Percentiles rank a stretch among this genome's conserved stretches.
Evolutionary conservation across 495 filamentous ascomycete species (phyloP).

Genomic region (Acidiella bohemica): DNA sequence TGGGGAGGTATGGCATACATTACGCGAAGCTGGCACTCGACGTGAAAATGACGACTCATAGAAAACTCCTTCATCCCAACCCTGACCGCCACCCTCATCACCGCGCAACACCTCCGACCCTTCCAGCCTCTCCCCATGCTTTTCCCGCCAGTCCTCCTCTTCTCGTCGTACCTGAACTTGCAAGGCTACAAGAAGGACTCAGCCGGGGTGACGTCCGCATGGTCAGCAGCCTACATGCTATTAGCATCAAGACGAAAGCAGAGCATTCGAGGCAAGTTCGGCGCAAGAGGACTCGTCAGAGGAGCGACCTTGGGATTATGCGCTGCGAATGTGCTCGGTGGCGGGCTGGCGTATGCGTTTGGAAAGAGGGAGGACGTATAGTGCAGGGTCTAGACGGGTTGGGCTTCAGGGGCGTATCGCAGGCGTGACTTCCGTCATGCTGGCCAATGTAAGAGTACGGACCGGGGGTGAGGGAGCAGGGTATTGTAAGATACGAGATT

Average conservation of each 20-base stretch:
- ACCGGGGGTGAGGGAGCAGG: too few relatives aligned
- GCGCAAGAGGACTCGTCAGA: slow-evolving; percentile 54
- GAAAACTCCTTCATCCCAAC: slow-evolving; percentile 70
- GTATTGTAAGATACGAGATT: too few relatives aligned
- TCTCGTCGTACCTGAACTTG: slow-evolving; percentile 73
- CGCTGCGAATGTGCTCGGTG: slow-evolving; percentile 52
- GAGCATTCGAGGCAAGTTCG: slow-evolving; percentile 37
- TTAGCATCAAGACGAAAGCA: slow-evolving; percentile 55
- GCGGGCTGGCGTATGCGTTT: slow-evolving; percentile 57
- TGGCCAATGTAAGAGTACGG: too few relatives aligned
- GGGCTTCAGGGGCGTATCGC: too few relatives aligned
- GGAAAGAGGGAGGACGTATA: slow-evolving; percentile 29
- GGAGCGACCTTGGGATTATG: slow-evolving; percentile 60
- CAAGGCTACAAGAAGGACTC: slow-evolving; percentile 65
- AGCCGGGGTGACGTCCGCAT: slow-evolving; percentile 73
- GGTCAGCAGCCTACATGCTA: slow-evolving; percentile 72
- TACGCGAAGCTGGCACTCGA: too few relatives aligned
- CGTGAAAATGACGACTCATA: slow-evolving; percentile 23
- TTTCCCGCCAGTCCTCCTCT: slow-evolving; percentile 73
- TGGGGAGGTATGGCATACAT: slow-evolving; percentile 66
- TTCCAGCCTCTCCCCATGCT: slow-evolving; percentile 62
- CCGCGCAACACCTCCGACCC: slow-evolving; percentile 62
- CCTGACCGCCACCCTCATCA: slow-evolving; percentile 64
- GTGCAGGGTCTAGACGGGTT: too few relatives aligned
- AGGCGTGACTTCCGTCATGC: too few relatives aligned